These are phyloP conservation scores for Skeletonema tropicum DNA, from an alignment of 108 stramenopile species.

Conservation along the genomic window DNA sequence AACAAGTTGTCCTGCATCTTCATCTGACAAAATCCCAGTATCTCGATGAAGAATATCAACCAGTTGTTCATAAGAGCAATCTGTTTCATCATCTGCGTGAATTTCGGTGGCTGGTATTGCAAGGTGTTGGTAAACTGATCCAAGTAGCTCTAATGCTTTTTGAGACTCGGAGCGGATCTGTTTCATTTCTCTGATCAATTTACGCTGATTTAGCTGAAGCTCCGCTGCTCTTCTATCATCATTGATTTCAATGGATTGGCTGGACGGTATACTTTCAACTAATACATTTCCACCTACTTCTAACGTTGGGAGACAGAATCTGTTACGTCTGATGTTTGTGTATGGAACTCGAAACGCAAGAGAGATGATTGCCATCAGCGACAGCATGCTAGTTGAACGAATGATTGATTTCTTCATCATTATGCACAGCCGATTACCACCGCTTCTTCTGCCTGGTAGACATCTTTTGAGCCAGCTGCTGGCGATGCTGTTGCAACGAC, in stretches of 20 bases:
- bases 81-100: neutral
- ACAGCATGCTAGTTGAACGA: neutral
- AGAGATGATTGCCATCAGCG: neutral
- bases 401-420: neutral
- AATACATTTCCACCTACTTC: neutral
- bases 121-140: constrained; percentile 36
- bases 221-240: neutral
- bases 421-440: no score
- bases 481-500: no score
- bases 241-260: neutral
- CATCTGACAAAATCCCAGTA: neutral
- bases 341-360: neutral
- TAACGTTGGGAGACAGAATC: neutral
- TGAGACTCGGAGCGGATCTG: constrained; percentile 14
- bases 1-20: neutral
- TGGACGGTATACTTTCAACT: neutral
- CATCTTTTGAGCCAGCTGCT: no score
- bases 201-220: constrained; percentile 28
- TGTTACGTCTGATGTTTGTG: neutral
- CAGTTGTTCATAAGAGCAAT: constrained; percentile 17
- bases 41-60: constrained; percentile 32
- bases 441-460: no score
- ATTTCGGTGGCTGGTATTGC: constrained; percentile 8
- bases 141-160: constrained; percentile 27
- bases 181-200: constrained; percentile 10